Evolutionary conservation across 306 rosid species (phyloP).

Genomic region (Vicia villosa): DNA sequence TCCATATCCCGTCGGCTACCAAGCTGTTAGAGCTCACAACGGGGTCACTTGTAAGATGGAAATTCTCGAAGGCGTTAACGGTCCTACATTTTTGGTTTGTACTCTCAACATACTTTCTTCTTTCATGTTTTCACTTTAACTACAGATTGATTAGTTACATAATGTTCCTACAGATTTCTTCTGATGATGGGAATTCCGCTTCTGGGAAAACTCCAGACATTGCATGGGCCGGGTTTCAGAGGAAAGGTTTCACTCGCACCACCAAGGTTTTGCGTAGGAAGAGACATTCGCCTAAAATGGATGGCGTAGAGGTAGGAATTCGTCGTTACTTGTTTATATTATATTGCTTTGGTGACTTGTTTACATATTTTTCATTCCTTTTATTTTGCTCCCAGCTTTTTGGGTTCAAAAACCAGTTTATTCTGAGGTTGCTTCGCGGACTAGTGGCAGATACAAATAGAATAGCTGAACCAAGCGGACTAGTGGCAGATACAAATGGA

Average conservation of each 20-base stretch:
- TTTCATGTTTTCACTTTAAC: slow-evolving; percentile 23
- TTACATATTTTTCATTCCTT: slow-evolving; percentile 26
- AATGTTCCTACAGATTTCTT: slow-evolving; percentile 54
- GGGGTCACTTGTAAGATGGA: slow-evolving; percentile 74
- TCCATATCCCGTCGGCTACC: slow-evolving; percentile 87
- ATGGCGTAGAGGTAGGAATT: slow-evolving; percentile 85
- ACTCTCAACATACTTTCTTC: slow-evolving; percentile 25
- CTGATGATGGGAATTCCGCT: slow-evolving; percentile 65
- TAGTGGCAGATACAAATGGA: no score
- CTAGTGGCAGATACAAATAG: slow-evolving; percentile 65
- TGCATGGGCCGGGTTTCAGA: slow-evolving; percentile 81
- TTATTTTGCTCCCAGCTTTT: slow-evolving; percentile 64
- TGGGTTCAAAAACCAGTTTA: slow-evolving; percentile 77
- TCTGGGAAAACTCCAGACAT: slow-evolving; percentile 89
- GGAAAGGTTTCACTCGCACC: slow-evolving; percentile 55
- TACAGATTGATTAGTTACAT: slow-evolving; percentile 27
- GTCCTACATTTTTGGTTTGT: slow-evolving; percentile 77
- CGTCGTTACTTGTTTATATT: background rate
- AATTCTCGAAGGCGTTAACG: slow-evolving; percentile 80
- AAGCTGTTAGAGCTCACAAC: slow-evolving; percentile 65
- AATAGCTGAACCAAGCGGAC: slow-evolving; percentile 50
- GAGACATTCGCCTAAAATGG: slow-evolving; percentile 74
- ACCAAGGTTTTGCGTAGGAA: slow-evolving; percentile 76
- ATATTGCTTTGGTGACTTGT: slow-evolving; percentile 10
- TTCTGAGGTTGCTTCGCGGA: slow-evolving; percentile 79